Evolutionary conservation across 2,329 filamentous ascomycete species (phyloP), one percentile per base, ranked within the genome.

Genomic region (Ustilaginoidea virens): DNA sequence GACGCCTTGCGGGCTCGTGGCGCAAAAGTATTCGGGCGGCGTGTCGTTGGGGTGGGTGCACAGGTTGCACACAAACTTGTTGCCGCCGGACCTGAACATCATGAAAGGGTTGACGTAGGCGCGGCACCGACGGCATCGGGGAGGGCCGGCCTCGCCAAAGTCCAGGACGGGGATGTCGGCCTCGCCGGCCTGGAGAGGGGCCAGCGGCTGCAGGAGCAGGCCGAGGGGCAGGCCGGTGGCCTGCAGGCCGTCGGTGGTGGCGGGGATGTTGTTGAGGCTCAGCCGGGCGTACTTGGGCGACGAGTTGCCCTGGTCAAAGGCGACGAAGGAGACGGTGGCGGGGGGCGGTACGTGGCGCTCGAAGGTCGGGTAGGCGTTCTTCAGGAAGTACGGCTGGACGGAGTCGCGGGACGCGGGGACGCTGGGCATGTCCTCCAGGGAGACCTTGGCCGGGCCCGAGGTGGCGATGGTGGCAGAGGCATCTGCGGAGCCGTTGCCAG

Each of bases 91-190:
- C 34, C 80, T 72, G 65, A 98, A 98, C 48, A 86, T 80, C 90
- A 98, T 96, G 51, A 98, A 98, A 2, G 90, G 90, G 48, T 98
- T 98, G 58, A 98, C 92, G 56, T 98, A 98, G 10, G 87, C 80
- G 48, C 90, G 71, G 60, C 90, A 98, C 56, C 90, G 69, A 44
- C 82, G 74, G 55, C 90, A 98, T 51, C 90, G 72, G 14, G 90
- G 90, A 23, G 90, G 90, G 0, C 90, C 90, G 22, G 61, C 59
- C 23, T 94, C 85, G 27, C 90, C 90, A 63, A 96, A 98, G 55
- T 98, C 90, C 15, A 98, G 66, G 4, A 98, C 79, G 1, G 90
- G 90, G 31, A 98, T 77, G 1, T 83, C 72, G 27, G 78, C 66
- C 55, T 98, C 90, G 29, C 90, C 87, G 15, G 80, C 65, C 46